phyloP scores from a whole-genome alignment of 495 filamentous ascomycete species.

The Daldinia bambusicola region DNA sequence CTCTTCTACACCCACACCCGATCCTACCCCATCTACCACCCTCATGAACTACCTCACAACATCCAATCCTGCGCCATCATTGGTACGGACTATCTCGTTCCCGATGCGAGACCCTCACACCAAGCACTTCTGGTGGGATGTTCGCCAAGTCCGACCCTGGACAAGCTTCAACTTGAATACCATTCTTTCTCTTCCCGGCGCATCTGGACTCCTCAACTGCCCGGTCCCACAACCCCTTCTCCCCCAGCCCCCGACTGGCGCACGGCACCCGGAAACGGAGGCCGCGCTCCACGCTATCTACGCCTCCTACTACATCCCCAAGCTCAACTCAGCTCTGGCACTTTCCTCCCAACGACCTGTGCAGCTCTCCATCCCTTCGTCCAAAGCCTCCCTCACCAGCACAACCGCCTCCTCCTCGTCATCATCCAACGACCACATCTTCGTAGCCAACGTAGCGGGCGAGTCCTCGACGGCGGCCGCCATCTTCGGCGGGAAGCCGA shows the following conservation, averaged over 20 bases:
- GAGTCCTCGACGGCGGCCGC: conserved; percentile 58
- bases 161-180: conserved; percentile 75
- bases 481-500: conserved; percentile 75
- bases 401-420: conserved; percentile 35
- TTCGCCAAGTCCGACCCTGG: conserved; percentile 87
- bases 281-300: conserved; percentile 74
- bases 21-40: conserved; percentile 68
- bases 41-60: conserved; percentile 81
- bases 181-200: conserved; percentile 77
- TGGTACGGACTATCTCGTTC: conserved; percentile 84
- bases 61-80: conserved; percentile 79
- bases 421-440: conserved; percentile 65
- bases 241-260: conserved; percentile 64
- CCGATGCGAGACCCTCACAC: conserved; percentile 73
- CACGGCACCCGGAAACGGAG: conserved; percentile 78
- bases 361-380: conserved; percentile 65
- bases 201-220: conserved; percentile 77
- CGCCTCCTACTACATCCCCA: conserved; percentile 74
- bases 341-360: conserved; percentile 71
- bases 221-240: conserved; percentile 72
- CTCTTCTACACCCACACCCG: conserved; percentile 55
- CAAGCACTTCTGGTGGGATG: conserved; percentile 93
- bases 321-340: conserved; percentile 79
- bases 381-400: conserved; percentile 52
- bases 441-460: conserved; percentile 69